Evolutionary conservation across 345 rosid genomes (phyloP).

Genomic region (Trapa incisa): DNA sequence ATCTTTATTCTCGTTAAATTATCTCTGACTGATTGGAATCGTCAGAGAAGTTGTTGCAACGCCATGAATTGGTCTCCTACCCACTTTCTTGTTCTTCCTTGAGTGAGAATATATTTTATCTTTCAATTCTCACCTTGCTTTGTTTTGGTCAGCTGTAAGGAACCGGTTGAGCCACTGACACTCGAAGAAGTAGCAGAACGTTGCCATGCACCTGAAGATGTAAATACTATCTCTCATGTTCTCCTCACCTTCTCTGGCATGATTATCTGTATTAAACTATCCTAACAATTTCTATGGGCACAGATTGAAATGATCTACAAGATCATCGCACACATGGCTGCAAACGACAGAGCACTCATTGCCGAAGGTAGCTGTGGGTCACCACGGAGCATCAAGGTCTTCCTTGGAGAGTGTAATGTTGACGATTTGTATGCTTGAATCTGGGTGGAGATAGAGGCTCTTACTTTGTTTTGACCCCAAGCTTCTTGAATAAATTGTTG

Average conservation of each 20-base stretch:
- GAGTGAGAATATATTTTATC: background rate
- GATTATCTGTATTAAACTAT: background rate
- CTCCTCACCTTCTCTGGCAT: background rate
- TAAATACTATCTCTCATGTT: constrained; percentile 13
- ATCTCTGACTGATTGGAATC: background rate
- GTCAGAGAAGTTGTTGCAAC: background rate
- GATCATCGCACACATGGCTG: constrained; percentile 90
- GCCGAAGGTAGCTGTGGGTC: constrained; percentile 95
- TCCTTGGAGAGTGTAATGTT: constrained; percentile 69
- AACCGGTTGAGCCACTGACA: constrained; percentile 82
- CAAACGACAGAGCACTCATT: constrained; percentile 77
- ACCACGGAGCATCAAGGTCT: constrained; percentile 81
- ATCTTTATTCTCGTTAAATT: background rate
- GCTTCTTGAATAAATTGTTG: background rate
- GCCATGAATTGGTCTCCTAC: background rate
- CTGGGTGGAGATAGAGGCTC: too few relatives aligned
- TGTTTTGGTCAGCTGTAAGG: constrained; percentile 53
- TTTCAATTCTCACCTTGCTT: background rate
- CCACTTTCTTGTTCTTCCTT: background rate
- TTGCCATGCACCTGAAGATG: constrained; percentile 81
- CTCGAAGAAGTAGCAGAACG: constrained; percentile 79
- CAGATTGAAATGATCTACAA: constrained; percentile 98
- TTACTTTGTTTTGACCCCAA: background rate
- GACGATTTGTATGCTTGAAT: constrained; percentile 44
- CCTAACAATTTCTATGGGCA: constrained; percentile 9